phyloP scores from a whole-genome alignment of 306 rosid genomes.

The Adenanthera pavonina region DNA sequence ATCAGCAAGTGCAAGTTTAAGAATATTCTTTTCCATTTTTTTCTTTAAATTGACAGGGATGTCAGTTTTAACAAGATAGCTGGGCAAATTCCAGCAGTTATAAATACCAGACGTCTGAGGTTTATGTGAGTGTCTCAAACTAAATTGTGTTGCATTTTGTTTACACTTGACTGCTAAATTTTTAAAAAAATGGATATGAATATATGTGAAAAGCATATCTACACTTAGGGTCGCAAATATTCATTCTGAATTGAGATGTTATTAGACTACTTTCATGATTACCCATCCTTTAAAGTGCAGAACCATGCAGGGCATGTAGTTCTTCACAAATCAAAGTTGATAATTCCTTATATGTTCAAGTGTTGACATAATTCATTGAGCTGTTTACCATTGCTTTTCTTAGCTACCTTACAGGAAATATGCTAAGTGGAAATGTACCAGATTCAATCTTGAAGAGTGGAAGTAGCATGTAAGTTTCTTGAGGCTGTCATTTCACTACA shows the following conservation, averaged over 20 bases:
- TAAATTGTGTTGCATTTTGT: slow-evolving; percentile 2
- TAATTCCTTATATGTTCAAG: slow-evolving; percentile 23
- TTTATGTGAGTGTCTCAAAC: slow-evolving; percentile 62
- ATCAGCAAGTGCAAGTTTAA: slow-evolving; percentile 10
- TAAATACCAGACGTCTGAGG: slow-evolving; percentile 48
- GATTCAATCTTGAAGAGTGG: slow-evolving; percentile 64
- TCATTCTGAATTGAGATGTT: slow-evolving; percentile 4
- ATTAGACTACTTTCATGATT: slow-evolving; percentile 2
- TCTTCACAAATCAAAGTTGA: slow-evolving; percentile 1
- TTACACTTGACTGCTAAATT: slow-evolving; percentile 18
- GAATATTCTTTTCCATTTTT: slow-evolving; percentile 22
- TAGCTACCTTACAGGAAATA: slow-evolving; percentile 75
- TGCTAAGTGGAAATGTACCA: slow-evolving; percentile 67
- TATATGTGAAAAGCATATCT: not conserved
- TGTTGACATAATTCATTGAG: slow-evolving; percentile 24
- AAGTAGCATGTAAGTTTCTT: slow-evolving; percentile 69
- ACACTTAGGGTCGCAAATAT: slow-evolving; percentile 1
- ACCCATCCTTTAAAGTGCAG: slow-evolving; percentile 18
- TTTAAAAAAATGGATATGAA: not conserved
- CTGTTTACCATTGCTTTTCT: slow-evolving; percentile 38
- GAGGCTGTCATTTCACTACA: not conserved
- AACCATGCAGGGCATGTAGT: not conserved
- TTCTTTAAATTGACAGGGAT: slow-evolving; percentile 56
- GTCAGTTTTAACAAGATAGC: slow-evolving; percentile 70
- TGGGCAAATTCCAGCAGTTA: slow-evolving; percentile 64